phyloP scores from a whole-genome alignment of 129 eudicot species.

The Flaveria brownii region DNA sequence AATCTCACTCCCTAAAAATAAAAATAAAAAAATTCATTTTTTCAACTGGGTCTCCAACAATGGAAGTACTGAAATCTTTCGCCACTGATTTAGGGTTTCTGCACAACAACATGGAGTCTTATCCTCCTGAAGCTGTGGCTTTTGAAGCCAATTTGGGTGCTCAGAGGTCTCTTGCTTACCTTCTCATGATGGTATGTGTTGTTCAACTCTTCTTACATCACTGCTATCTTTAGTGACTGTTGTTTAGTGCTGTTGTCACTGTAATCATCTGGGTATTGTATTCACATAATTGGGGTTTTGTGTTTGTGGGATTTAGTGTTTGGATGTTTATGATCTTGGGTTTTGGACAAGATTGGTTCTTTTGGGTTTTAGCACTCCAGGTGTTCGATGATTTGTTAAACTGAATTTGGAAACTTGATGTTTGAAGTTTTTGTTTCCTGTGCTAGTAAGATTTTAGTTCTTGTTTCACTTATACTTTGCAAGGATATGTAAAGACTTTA shows the following conservation, averaged over 20 bases:
- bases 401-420: slow-evolving; percentile 2
- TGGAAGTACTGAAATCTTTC: slow-evolving; percentile 47
- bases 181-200: slow-evolving; percentile 51
- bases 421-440: background rate
- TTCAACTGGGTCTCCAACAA: slow-evolving; percentile 26
- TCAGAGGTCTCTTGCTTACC: slow-evolving; percentile 60
- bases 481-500: background rate
- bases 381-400: slow-evolving; percentile 21
- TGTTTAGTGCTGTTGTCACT: background rate
- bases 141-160: slow-evolving; percentile 57
- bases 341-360: background rate
- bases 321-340: slow-evolving; percentile 10
- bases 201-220: background rate
- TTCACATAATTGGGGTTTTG: slow-evolving; percentile 3
- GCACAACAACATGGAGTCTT: slow-evolving; percentile 30
- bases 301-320: background rate
- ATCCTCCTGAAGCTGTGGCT: slow-evolving; percentile 43
- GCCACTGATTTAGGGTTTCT: slow-evolving; percentile 42
- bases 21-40: background rate
- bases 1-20: background rate
- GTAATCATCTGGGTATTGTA: background rate
- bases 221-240: background rate
- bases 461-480: slow-evolving; percentile 11
- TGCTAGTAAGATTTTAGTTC: background rate
- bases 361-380: slow-evolving; percentile 11